These are phyloP conservation scores for Rhodotorula sp. DNA, from an alignment of 1,284 basidiomycete genomes.

Conservation along the genomic window DNA sequence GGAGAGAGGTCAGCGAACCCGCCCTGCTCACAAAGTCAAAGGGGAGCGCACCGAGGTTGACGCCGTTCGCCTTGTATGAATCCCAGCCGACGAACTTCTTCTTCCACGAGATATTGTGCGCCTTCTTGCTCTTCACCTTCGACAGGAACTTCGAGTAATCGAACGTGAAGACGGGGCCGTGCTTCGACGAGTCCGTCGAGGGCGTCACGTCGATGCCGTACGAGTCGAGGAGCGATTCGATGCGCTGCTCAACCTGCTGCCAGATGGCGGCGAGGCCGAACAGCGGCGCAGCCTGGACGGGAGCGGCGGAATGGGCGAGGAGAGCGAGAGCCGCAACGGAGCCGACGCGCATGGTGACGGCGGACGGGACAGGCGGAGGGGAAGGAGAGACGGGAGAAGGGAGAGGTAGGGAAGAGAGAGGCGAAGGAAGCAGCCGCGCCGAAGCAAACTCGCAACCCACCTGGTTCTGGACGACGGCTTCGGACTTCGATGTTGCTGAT, in stretches of 20 bases:
- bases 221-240: not conserved
- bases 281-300: not conserved
- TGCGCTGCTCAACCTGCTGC: not conserved
- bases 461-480: no score
- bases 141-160: not conserved
- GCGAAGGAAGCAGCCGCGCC: no score
- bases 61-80: conserved; percentile 8
- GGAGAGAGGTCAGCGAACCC: not conserved
- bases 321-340: not conserved
- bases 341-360: not conserved
- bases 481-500: no score
- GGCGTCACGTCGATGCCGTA: not conserved
- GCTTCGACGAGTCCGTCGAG: not conserved
- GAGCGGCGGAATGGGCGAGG: not conserved
- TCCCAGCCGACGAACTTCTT: conserved; percentile 1
- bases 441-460: no score
- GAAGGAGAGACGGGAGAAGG: no score
- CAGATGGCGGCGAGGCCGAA: not conserved
- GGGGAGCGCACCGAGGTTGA: conserved; percentile 1
- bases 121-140: not conserved
- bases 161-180: not conserved
- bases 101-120: not conserved
- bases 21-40: not conserved
- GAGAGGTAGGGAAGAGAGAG: no score
- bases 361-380: no score